Base-by-base conservation (phyloP, 2,329 filamentous ascomycete species). In the Chaetomium strumarium region DNA sequence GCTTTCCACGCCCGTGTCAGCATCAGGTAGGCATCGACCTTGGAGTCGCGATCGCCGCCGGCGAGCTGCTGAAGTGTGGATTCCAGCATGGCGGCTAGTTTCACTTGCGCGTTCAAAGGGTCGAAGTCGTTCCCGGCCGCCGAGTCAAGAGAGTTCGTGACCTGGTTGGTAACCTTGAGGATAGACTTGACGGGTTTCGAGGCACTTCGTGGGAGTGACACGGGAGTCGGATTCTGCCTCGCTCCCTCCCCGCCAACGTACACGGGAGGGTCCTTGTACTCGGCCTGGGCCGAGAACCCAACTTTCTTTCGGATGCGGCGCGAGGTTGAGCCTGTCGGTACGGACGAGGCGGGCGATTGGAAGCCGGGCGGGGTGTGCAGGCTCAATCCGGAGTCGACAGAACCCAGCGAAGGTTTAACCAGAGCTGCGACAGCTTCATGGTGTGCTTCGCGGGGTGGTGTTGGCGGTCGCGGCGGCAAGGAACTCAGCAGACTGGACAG, bases 11-110 rank as follows among this genome's bases (percentile, higher is more conserved):
- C 84, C 33, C 83, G 79, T 31, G 86, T 81, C 41, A 99, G 75
- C 63, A 86, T 86, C 66, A 85, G 83, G 64, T 99, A 97, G 45
- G 91, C 89, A 70, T 99, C 93, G 31, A 93, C 70, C 60, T 86
- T 86, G 12, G 82, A 84, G 52, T 83, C 79, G 49, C 85, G 78
- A 60, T 90, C 86, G 30, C 82, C 75, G 19, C 87, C 84, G 36
- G 86, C 87, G 44, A 99, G 78, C 69, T 93, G 87, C 68, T 88
- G 85, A 34, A 90, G 79, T 5, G 90, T 83, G 0, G 89, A 95
- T 61, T 95, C 88, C 58, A 97, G 72, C 85, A 96, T 93, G 61
- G 83, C 83, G 58, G 80, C 78, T 52, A 96, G 83, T 37, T 80
- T 84, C 41, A 78, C 74, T 67, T 70, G 56, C 4, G 56, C 63